Conservation (phyloP, 805 yeast genomes). For the Debaryomyces prosopidis region DNA sequence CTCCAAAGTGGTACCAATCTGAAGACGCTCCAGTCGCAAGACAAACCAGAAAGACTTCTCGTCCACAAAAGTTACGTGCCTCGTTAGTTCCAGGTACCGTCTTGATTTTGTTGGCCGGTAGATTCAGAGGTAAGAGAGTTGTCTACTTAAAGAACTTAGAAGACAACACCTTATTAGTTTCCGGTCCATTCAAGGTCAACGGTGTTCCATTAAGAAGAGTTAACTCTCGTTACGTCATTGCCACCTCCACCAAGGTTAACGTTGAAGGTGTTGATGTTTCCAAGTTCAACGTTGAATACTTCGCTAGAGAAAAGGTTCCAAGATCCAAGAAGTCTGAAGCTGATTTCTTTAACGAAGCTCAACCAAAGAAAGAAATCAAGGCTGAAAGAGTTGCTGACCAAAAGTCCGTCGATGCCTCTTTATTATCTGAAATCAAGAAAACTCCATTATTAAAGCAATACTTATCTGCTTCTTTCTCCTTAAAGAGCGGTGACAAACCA, state of each 20-base stretch:
- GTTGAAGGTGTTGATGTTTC: conserved; percentile 80
- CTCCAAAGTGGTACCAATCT: conserved; percentile 94
- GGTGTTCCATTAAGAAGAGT: conserved; percentile 99
- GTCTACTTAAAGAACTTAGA: conserved; percentile 95
- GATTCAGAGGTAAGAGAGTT: conserved; percentile 99
- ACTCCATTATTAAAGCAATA: conserved; percentile 96
- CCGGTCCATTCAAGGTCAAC: conserved; percentile 99
- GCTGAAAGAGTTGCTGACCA: conserved; percentile 96
- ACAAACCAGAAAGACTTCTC: conserved; percentile 85
- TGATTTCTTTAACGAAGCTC: conserved; percentile 80
- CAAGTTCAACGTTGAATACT: conserved; percentile 92
- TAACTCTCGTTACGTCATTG: conserved; percentile 97
- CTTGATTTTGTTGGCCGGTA: conserved; percentile 95
- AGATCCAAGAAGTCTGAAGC: conserved; percentile 86
- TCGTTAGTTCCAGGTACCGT: conserved; percentile 98
- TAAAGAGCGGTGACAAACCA: conserved; percentile 98
- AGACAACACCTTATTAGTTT: conserved; percentile 95
- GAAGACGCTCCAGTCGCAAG: conserved; percentile 87
- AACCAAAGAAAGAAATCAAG: conserved; percentile 81
- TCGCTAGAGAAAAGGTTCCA: conserved; percentile 90
- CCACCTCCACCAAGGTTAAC: conserved; percentile 91
- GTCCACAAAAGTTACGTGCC: conserved; percentile 94
- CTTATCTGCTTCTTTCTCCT: conserved; percentile 92
- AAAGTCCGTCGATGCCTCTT: conserved; percentile 89
- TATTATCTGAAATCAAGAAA: conserved; percentile 92